Conservation (phyloP, 2,329 filamentous ascomycete genomes). For the Paracorniculantispora psalliotae region DNA sequence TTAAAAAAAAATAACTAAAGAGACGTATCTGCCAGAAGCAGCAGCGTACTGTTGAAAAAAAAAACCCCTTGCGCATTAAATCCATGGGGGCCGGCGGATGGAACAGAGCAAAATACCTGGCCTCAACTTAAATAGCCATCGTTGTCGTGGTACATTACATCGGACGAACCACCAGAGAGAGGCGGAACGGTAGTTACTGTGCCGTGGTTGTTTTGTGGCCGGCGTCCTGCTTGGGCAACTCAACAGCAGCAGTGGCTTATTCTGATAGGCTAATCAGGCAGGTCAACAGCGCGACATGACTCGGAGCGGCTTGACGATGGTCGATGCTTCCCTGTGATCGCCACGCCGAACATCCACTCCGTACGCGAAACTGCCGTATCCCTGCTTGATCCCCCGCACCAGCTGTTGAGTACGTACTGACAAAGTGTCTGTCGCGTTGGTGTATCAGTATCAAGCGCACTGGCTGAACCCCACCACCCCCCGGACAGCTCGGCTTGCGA, state of each 20-base stretch:
- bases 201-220: neutral
- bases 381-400: neutral
- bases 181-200: neutral
- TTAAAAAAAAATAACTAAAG: too few relatives aligned
- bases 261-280: neutral
- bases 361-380: neutral
- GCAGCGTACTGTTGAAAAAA: too few relatives aligned
- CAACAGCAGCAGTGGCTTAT: too few relatives aligned
- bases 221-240: neutral
- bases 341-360: neutral
- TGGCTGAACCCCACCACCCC: too few relatives aligned
- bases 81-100: neutral
- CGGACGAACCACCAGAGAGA: neutral
- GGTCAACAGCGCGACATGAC: neutral
- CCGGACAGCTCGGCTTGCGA: too few relatives aligned
- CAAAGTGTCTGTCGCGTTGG: neutral
- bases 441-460: neutral
- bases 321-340: neutral
- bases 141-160: neutral
- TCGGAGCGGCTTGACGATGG: neutral
- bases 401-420: neutral
- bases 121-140: neutral
- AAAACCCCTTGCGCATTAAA: too few relatives aligned
- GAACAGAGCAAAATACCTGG: neutral
- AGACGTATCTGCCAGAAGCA: too few relatives aligned